Percentiles rank a stretch among this genome's conserved stretches.
Conservation (phyloP, 2,329 filamentous ascomycete genomes). For the Fusarium tanahbumbuense region DNA sequence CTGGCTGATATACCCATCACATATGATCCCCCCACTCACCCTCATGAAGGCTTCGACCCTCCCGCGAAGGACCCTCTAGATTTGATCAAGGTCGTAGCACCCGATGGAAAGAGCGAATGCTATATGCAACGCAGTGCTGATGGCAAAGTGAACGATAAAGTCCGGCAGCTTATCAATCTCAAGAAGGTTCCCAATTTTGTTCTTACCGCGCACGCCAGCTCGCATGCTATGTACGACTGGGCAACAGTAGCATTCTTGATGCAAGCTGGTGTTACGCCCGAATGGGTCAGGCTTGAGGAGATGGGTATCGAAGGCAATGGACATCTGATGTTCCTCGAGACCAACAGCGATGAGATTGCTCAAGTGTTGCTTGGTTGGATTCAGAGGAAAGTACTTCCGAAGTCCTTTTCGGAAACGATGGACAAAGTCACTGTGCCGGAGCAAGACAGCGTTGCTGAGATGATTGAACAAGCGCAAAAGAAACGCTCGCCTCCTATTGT, state of each 20-base stretch:
- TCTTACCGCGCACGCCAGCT: conserved; percentile 64
- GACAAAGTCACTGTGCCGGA: conserved; percentile 4
- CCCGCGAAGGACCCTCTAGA: conserved; percentile 29
- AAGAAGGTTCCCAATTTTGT: conserved; percentile 60
- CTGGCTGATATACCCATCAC: conserved; percentile 56
- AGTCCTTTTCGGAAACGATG: background rate
- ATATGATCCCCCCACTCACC: conserved; percentile 53
- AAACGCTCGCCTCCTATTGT: background rate
- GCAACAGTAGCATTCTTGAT: conserved; percentile 63
- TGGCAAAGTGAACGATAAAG: background rate
- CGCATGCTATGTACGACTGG: conserved; percentile 66
- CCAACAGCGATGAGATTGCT: conserved; percentile 60
- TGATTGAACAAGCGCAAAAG: background rate
- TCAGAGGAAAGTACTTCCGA: conserved; percentile 6
- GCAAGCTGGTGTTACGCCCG: conserved; percentile 61
- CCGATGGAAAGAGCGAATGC: conserved; percentile 34
- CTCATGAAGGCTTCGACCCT: conserved; percentile 19
- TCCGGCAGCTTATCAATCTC: conserved; percentile 61
- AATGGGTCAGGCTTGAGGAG: conserved; percentile 59
- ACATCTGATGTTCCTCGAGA: conserved; percentile 66
- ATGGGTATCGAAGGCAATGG: conserved; percentile 64
- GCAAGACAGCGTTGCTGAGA: background rate
- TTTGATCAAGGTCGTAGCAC: conserved; percentile 9
- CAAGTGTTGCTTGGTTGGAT: conserved; percentile 55
- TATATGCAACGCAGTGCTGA: conserved; percentile 36